A percentile compares a stretch with the other conserved stretches of the same genome.
These are phyloP conservation scores for Sanguinoderma infundibulare DNA, from an alignment of 1,284 basidiomycete species.

Conservation along the genomic window DNA sequence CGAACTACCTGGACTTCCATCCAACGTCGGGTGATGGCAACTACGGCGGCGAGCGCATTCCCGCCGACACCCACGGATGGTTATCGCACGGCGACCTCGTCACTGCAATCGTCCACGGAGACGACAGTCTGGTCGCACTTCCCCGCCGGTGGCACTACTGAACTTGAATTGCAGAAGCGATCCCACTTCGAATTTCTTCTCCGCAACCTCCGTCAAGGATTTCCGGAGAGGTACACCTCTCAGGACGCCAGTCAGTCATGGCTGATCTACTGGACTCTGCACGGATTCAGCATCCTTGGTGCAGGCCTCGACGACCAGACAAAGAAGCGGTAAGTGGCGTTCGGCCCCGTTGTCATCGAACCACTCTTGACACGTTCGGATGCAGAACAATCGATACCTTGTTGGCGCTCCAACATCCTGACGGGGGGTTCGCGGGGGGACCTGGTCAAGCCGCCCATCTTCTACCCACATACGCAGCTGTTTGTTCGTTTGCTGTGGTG, in stretches of 20 bases:
- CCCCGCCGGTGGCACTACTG: constrained; percentile 31
- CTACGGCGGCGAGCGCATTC: not conserved
- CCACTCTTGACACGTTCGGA: not conserved
- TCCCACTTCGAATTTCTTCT: constrained; percentile 72
- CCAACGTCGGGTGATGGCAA: constrained; percentile 5
- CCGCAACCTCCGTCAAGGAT: constrained; percentile 74
- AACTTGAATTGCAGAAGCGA: constrained; percentile 52
- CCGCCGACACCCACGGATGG: constrained; percentile 54
- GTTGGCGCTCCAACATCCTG: constrained; percentile 76
- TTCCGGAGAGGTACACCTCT: constrained; percentile 75
- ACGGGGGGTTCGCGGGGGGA: constrained; percentile 92
- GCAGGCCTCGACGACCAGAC: constrained; percentile 77
- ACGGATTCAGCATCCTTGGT: constrained; percentile 79
- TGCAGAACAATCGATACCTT: constrained; percentile 78
- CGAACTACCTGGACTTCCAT: not conserved
- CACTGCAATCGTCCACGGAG: constrained; percentile 72
- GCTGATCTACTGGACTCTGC: constrained; percentile 91
- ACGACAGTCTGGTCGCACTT: constrained; percentile 55
- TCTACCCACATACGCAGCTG: constrained; percentile 89
- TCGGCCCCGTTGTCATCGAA: not conserved
- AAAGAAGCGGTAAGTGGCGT: constrained; percentile 63
- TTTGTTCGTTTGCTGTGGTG: constrained; percentile 84
- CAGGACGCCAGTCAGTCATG: constrained; percentile 94
- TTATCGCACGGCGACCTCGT: constrained; percentile 67
- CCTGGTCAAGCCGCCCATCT: constrained; percentile 90